These are phyloP conservation scores for Backusella circina DNA, from an alignment of 192 early-diverging fungal species.

Conservation along the genomic window DNA sequence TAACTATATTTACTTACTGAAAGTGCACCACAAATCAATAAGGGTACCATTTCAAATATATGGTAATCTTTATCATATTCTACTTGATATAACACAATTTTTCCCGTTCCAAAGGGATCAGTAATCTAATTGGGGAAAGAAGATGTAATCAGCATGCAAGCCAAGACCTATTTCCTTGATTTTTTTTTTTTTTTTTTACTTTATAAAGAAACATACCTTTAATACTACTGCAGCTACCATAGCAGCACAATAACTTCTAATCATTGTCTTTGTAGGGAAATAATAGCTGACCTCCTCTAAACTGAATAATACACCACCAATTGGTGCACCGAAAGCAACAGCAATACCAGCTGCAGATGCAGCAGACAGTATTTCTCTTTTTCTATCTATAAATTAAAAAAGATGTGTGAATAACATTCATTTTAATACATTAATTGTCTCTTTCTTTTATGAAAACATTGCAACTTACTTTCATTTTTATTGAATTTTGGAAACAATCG, in stretches of 20 bases:
- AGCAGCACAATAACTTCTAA: conserved; percentile 92
- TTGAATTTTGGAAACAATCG: conserved; percentile 89
- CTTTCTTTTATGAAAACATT: not conserved
- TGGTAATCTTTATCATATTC: conserved; percentile 88
- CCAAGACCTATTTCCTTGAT: not conserved
- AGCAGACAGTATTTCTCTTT: conserved; percentile 91
- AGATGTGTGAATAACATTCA: not conserved
- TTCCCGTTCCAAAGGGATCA: conserved; percentile 80
- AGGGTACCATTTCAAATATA: conserved; percentile 86
- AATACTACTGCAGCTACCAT: conserved; percentile 85
- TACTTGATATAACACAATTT: conserved; percentile 84
- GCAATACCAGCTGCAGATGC: conserved; percentile 89
- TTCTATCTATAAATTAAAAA: conserved; percentile 53
- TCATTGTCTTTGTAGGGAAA: conserved; percentile 92
- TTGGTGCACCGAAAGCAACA: conserved; percentile 94
- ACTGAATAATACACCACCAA: conserved; percentile 93
- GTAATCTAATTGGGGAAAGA: conserved; percentile 49
- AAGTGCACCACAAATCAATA: conserved; percentile 76
- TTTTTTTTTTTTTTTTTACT: not conserved
- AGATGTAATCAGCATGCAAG: not conserved
- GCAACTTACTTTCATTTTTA: conserved; percentile 72
- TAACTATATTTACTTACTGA: conserved; percentile 50
- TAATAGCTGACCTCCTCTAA: conserved; percentile 91
- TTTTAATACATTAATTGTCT: not conserved
- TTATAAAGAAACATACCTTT: conserved; percentile 43